These are phyloP conservation scores for Puccinia coronata DNA, from an alignment of 1,284 basidiomycete species.

Conservation along the genomic window DNA sequence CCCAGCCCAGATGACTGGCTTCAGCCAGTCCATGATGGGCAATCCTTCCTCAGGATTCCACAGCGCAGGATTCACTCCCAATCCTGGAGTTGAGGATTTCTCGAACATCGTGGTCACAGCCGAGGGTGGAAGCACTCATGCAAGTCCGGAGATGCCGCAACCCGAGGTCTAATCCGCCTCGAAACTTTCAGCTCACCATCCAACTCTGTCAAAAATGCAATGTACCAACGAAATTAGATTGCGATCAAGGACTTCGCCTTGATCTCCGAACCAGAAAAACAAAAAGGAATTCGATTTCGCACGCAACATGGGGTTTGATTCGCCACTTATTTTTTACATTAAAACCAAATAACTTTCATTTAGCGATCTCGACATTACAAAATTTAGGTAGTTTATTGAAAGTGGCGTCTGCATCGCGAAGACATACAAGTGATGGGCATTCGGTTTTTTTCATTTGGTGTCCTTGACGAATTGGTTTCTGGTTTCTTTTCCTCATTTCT, in stretches of 20 bases:
- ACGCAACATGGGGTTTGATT: constrained; percentile 37
- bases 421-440: constrained; percentile 31
- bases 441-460: constrained; percentile 13
- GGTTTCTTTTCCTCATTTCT: background rate
- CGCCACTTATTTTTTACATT: constrained; percentile 33
- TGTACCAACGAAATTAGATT: constrained; percentile 25
- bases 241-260: background rate
- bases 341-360: constrained; percentile 32
- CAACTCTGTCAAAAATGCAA: constrained; percentile 20
- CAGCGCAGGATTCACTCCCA: constrained; percentile 36
- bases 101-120: constrained; percentile 48
- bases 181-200: background rate
- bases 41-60: constrained; percentile 41
- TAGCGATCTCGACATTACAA: background rate
- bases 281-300: constrained; percentile 39
- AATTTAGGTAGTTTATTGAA: constrained; percentile 24
- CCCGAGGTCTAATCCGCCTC: constrained; percentile 27
- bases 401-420: constrained; percentile 36
- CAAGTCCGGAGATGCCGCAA: constrained; percentile 40
- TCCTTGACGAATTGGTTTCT: constrained; percentile 6
- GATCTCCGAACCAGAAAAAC: background rate
- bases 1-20: constrained; percentile 49
- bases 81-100: constrained; percentile 44
- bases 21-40: constrained; percentile 46
- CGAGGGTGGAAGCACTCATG: constrained; percentile 42